Percentiles rank a stretch among this genome's conserved stretches.
Conservation (phyloP, 176 grass and related monocot genomes). For the Aegilops sharonensis region DNA sequence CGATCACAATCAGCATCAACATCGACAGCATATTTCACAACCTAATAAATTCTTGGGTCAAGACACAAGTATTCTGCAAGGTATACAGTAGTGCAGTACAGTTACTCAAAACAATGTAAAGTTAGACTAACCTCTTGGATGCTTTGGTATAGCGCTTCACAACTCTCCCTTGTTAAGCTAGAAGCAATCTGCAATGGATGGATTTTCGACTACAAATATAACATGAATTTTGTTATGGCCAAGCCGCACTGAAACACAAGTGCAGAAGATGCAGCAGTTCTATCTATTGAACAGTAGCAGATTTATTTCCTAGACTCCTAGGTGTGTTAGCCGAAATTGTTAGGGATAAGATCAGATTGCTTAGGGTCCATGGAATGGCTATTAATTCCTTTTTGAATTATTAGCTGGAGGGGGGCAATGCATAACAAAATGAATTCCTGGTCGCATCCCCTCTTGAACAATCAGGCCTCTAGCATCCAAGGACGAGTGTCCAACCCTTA, state of each 20-base stretch:
- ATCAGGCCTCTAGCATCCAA: background rate
- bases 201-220: constrained; percentile 58
- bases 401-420: background rate
- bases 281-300: background rate
- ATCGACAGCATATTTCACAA: constrained; percentile 82
- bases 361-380: background rate
- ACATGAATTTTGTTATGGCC: background rate
- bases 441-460: background rate
- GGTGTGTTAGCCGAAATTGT: background rate
- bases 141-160: constrained; percentile 65
- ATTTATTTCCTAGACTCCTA: background rate
- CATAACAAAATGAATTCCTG: background rate
- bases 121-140: constrained; percentile 61
- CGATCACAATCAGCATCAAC: constrained; percentile 63
- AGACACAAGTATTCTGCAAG: background rate
- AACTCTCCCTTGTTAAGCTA: constrained; percentile 68
- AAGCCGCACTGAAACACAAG: background rate
- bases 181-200: constrained; percentile 82
- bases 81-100: constrained; percentile 5
- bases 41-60: constrained; percentile 48
- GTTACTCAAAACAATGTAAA: background rate
- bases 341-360: background rate
- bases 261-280: background rate
- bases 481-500: background rate
- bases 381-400: background rate